phyloP scores from a whole-genome alignment of 331 rosid genomes.

The Malus hybrid region DNA sequence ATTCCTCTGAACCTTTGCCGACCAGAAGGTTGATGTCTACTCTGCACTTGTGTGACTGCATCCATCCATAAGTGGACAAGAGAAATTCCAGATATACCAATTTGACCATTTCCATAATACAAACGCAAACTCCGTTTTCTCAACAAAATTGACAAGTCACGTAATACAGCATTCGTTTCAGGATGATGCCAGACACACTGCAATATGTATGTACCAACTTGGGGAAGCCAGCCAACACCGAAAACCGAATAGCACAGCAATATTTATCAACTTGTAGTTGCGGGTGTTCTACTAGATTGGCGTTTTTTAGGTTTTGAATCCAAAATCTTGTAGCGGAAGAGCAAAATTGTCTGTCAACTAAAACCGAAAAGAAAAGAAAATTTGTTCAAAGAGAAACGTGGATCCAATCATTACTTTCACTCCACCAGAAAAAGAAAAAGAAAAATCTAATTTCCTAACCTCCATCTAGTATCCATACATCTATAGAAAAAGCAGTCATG shows the following conservation, averaged over 20 bases:
- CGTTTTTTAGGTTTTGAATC: not conserved
- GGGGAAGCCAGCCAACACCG: not conserved
- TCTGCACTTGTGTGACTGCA: not conserved
- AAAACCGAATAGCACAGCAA: not conserved
- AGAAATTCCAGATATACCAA: not conserved
- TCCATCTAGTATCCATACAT: not conserved
- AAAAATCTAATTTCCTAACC: not conserved
- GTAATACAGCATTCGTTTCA: not conserved
- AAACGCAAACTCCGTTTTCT: not conserved
- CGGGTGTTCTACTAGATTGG: not conserved
- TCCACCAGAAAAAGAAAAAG: no score
- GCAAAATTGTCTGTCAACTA: not conserved
- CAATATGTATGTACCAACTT: not conserved
- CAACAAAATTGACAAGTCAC: not conserved
- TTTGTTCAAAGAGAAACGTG: not conserved
- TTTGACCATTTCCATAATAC: not conserved
- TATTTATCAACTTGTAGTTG: not conserved
- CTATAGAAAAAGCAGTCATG: no score
- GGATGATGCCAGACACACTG: not conserved
- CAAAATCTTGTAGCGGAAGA: not conserved
- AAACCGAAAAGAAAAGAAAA: not conserved
- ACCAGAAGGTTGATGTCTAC: not conserved
- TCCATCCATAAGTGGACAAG: not conserved
- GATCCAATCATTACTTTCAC: no score
- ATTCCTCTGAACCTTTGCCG: not conserved